These are phyloP conservation scores for Tillandsia fasciculata DNA, from an alignment of 176 grass and related monocot genomes.

Conservation along the genomic window DNA sequence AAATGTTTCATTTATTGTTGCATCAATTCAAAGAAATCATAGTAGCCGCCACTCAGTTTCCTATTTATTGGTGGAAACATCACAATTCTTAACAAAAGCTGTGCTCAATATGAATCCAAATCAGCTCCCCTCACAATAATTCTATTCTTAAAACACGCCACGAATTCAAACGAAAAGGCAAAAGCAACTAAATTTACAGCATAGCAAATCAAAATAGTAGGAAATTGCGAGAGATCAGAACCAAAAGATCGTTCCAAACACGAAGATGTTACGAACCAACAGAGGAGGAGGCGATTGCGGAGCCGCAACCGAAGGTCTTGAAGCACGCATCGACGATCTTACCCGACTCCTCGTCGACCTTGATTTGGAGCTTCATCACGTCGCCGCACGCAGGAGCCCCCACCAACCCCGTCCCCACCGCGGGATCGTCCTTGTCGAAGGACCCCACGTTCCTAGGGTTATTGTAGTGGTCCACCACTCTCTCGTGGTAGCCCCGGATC, in stretches of 20 bases:
- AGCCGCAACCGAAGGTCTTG: slow-evolving; percentile 98
- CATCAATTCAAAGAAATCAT: too few species aligned
- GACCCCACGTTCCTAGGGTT: slow-evolving; percentile 92
- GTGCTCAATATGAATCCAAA: too few species aligned
- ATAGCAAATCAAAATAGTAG: too few species aligned
- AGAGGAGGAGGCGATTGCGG: slow-evolving; percentile 92
- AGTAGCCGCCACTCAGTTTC: too few species aligned
- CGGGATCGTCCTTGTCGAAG: slow-evolving; percentile 84
- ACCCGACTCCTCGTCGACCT: slow-evolving; percentile 60
- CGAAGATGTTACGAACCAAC: slow-evolving; percentile 29
- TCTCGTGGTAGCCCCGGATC: slow-evolving; percentile 75
- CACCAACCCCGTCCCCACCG: slow-evolving; percentile 85
- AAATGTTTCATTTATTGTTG: too few species aligned
- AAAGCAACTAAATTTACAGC: too few species aligned
- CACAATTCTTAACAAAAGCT: too few species aligned
- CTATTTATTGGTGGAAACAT: too few species aligned
- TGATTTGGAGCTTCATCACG: slow-evolving; percentile 99
- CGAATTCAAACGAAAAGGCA: too few species aligned
- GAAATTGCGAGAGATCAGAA: not conserved
- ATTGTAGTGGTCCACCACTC: slow-evolving; percentile 97
- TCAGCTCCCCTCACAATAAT: too few species aligned
- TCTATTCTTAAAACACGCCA: too few species aligned
- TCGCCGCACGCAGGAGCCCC: slow-evolving; percentile 95
- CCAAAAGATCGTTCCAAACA: not conserved
- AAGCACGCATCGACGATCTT: slow-evolving; percentile 98